phyloP scores from a whole-genome alignment of 345 rosid species.

The Dipteronia sinensis region DNA sequence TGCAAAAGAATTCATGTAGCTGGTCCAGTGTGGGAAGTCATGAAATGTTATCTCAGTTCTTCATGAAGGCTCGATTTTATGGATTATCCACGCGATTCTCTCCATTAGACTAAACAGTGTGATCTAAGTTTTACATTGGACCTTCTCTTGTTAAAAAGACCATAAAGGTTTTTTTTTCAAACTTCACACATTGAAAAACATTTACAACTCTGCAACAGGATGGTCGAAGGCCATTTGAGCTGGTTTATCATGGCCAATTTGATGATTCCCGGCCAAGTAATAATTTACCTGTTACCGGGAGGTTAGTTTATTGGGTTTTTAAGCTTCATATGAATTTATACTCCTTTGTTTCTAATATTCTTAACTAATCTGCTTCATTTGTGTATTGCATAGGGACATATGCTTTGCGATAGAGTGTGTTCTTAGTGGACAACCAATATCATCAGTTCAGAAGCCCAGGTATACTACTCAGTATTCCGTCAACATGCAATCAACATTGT shows the following conservation, averaged over 20 bases:
- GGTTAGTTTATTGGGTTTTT: conserved; percentile 43
- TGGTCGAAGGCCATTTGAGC: conserved; percentile 90
- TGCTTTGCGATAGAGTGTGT: conserved; percentile 68
- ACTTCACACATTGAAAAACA: not conserved
- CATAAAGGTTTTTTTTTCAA: not conserved
- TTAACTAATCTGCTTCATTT: conserved; percentile 20
- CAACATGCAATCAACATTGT: conserved; percentile 12
- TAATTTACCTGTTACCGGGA: conserved; percentile 68
- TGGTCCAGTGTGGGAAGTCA: not conserved
- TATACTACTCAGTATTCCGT: conserved; percentile 16
- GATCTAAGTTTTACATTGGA: not conserved
- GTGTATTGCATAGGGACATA: conserved; percentile 53
- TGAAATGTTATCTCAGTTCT: not conserved
- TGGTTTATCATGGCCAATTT: conserved; percentile 90
- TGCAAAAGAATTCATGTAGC: not conserved
- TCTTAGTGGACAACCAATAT: conserved; percentile 75
- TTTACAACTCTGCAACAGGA: conserved; percentile 43
- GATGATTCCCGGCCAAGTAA: conserved; percentile 88
- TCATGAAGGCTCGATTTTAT: conserved; percentile 1
- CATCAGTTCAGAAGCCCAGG: conserved; percentile 81
- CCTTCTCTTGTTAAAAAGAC: not conserved
- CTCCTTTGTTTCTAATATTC: not conserved
- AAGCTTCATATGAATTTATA: conserved; percentile 7
- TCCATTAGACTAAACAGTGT: not conserved
- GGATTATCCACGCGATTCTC: not conserved